Evolutionary conservation across 2,329 filamentous ascomycete species (phyloP), one percentile per base, ranked within the genome.

Genomic region (Ophiostoma himal-ulmi): DNA sequence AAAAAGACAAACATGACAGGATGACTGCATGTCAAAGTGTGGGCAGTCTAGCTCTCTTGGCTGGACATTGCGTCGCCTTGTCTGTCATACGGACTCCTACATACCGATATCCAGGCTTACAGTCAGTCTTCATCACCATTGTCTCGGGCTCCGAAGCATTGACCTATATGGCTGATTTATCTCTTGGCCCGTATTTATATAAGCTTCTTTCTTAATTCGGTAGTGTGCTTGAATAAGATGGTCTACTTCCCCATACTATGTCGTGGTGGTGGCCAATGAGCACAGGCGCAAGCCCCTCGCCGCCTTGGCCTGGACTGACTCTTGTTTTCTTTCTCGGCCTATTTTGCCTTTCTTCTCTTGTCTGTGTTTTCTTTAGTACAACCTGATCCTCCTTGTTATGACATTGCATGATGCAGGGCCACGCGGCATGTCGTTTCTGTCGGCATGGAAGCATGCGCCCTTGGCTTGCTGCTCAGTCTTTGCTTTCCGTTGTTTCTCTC

Each of bases 401-500:
- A 39, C 34, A 17, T 13, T 57, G 60, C 60, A 64, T 64, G 14
- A 39, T 64, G 60, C 60, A 64, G 60, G 60, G 60, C 60, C 60
- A 34, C 60, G 60, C 26, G 60, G 60, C 60, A 57, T 57, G 52
- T 57, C 22, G 44, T 48, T 48, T n/a, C 44, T 48, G n/a, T 48
- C 44, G 44, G 44, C 11, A 48, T n/a, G 44, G 17, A n/a, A 48
- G 44, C 17, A 48, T 48, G 44, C 17, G 44, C n/a, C 11, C 44
- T 48, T 48, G 44, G 44, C 44, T 48, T 48, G 41, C 17, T 48
- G 44, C 17, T 48, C 6, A 48, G 17, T 48, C 17, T 48, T 48
- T 48, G 11, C 44, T 48, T 48, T 20, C 44, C 44, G 44, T n/a
- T 48, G 14, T 20, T 2, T 57, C 52, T 57, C 26, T n/a, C 52